These are phyloP conservation scores for Arachnomyces sp. DNA, from an alignment of 2,329 filamentous ascomycete species.

Conservation along the genomic window DNA sequence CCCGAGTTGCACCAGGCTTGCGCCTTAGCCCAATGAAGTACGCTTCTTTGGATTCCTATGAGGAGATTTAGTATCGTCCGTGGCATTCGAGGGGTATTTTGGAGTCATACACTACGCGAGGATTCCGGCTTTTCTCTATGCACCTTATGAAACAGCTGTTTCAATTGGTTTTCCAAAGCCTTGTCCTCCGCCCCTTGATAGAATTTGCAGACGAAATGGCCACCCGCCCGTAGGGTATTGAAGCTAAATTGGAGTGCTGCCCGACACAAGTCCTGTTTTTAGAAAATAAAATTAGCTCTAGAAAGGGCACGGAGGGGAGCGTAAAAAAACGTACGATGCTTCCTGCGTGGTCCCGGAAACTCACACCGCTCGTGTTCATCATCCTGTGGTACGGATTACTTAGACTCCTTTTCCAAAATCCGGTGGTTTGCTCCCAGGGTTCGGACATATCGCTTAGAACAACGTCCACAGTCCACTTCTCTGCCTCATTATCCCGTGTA, in stretches of 20 bases:
- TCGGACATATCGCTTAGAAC: slow-evolving; percentile 98
- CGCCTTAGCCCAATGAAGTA: slow-evolving; percentile 75
- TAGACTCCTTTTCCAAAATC: slow-evolving; percentile 77
- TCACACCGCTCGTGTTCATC: slow-evolving; percentile 94
- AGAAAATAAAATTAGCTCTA: neutral
- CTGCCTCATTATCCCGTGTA: slow-evolving; percentile 15
- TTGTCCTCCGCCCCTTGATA: slow-evolving; percentile 88
- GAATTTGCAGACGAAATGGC: slow-evolving; percentile 95
- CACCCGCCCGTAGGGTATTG: slow-evolving; percentile 71
- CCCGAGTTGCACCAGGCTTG: slow-evolving; percentile 40
- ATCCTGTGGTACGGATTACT: slow-evolving; percentile 96
- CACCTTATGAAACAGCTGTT: slow-evolving; percentile 69
- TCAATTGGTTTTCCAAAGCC: slow-evolving; percentile 63
- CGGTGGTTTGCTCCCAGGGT: slow-evolving; percentile 77
- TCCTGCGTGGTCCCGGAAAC: slow-evolving; percentile 77
- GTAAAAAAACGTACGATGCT: slow-evolving; percentile 85
- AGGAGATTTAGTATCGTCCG: slow-evolving; percentile 10
- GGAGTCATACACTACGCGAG: slow-evolving; percentile 64
- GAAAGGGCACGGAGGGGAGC: neutral
- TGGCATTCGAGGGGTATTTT: slow-evolving; percentile 5
- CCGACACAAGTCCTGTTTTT: slow-evolving; percentile 69
- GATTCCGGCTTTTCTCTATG: slow-evolving; percentile 84
- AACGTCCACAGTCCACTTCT: slow-evolving; percentile 67
- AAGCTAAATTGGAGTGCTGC: slow-evolving; percentile 78
- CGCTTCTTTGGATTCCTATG: slow-evolving; percentile 70